Conservation (phyloP, 2,329 filamentous ascomycete genomes). For the Chaetoscypha palmicola region DNA sequence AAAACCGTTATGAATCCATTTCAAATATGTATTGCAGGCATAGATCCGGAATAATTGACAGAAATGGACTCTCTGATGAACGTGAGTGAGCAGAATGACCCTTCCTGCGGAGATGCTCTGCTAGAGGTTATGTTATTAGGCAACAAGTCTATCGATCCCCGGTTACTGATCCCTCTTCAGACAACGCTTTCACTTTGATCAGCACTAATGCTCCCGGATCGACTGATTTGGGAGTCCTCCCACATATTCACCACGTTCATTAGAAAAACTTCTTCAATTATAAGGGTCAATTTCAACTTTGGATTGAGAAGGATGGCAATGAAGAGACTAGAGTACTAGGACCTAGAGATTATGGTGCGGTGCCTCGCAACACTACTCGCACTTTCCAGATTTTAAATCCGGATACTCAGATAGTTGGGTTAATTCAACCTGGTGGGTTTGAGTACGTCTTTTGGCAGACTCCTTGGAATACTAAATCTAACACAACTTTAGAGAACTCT, state of each 20-base stretch:
- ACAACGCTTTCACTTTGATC: conserved; percentile 39
- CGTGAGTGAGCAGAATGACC: too few relatives aligned
- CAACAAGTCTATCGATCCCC: conserved; percentile 36
- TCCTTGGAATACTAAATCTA: background rate
- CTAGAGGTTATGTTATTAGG: conserved; percentile 28
- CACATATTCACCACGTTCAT: conserved; percentile 36
- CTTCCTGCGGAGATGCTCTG: too few relatives aligned
- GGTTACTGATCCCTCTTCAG: conserved; percentile 39
- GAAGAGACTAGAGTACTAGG: conserved; percentile 36
- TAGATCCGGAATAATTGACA: too few relatives aligned
- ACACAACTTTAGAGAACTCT: conserved; percentile 29
- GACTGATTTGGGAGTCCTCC: conserved; percentile 35
- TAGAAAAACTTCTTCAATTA: conserved; percentile 43
- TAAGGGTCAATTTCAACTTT: conserved; percentile 40
- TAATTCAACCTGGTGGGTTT: conserved; percentile 42
- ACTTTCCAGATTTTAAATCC: conserved; percentile 42
- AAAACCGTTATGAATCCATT: too few relatives aligned
- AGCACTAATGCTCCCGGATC: conserved; percentile 36
- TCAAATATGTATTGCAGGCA: too few relatives aligned
- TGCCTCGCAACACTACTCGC: conserved; percentile 39
- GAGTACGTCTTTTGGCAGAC: conserved; percentile 29
- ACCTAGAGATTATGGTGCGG: conserved; percentile 39
- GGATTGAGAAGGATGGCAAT: conserved; percentile 31
- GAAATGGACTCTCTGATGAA: too few relatives aligned
- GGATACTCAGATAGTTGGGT: conserved; percentile 40